Base-by-base conservation (phyloP, 164 flowering plant genomes). In the Piper longum region DNA sequence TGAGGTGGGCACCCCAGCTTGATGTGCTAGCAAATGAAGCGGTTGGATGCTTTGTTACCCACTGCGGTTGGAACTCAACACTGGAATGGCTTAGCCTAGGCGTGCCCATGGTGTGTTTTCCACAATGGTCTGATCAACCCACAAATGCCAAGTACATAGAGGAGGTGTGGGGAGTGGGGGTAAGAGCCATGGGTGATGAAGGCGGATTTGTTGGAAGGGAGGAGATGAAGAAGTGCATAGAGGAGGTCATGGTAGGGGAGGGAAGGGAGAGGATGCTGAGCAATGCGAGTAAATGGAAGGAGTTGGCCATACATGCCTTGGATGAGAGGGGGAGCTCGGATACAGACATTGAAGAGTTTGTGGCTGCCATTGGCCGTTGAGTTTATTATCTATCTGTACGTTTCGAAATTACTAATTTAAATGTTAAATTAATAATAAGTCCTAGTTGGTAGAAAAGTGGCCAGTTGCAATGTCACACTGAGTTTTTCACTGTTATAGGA, bases 51-150 rank as follows among this genome's bases (percentile, higher is more conserved):
- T 64, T 57, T 42, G 45, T 64, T 13, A 64, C 66, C 7, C 66
- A 64, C 41, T 64, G 66, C 43, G 81, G 81, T 0, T 77, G 78
- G 78, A 77, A 77, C 54, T 77, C 78, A 4, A 72, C 70, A 7
- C 13, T 68, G 1, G 81, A 75, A 59, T 76, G 69, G 17, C 54
- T 77, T 67, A 72, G 75, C 66, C 42, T 74, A 14, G 78, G 81
- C 0, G 74, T 75, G 63, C 78, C 78, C 5, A 66, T 77, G 74
- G 71, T 75, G 16, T 74, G 55, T 13, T 51, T 70, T 54, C 78
- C 81, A 2, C 74, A 68, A 42, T 75, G 73, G 76, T 54, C 67
- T 0, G 81, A 77, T 59, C 81, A 77, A 52, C 62, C 74, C 11
- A 75, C 71, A 11, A 67, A 72, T 66, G 76, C 81, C 14, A 77